Evolutionary conservation across 768 basidiomycete genomes (phyloP).

Genomic region (Grammothele lineata): DNA sequence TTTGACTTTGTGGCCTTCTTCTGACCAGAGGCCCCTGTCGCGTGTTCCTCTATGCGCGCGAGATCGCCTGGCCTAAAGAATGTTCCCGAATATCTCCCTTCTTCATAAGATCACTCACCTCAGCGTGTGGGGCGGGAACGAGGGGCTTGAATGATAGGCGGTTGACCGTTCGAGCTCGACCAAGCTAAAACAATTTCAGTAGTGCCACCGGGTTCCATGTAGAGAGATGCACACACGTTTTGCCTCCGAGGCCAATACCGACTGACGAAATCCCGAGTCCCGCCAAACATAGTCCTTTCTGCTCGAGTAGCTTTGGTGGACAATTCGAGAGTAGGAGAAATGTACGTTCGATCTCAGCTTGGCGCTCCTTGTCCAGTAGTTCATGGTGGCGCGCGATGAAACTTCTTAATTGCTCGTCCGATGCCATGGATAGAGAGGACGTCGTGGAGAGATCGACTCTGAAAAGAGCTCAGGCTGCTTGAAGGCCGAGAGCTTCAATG

Average conservation of each 20-base stretch:
- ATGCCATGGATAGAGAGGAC: constrained; percentile 17
- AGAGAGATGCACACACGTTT: constrained; percentile 58
- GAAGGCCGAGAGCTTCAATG: too few species aligned
- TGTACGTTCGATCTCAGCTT: constrained; percentile 80
- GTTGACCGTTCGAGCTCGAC: constrained; percentile 82
- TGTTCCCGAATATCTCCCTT: background rate
- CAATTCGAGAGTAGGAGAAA: constrained; percentile 80
- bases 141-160: constrained; percentile 66
- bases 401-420: constrained; percentile 34
- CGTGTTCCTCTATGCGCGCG: constrained; percentile 76
- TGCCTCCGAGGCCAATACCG: constrained; percentile 88
- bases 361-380: constrained; percentile 68
- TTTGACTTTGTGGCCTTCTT: constrained; percentile 42
- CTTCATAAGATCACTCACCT: constrained; percentile 40
- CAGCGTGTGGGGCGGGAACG: constrained; percentile 85
- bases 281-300: constrained; percentile 76
- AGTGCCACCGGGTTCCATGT: too few species aligned
- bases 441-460: too few species aligned
- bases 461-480: too few species aligned
- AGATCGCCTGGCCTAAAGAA: constrained; percentile 76
- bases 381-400: constrained; percentile 68
- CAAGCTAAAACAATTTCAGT: constrained; percentile 43
- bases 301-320: constrained; percentile 79
- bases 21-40: constrained; percentile 33
- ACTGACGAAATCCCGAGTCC: constrained; percentile 68